Conservation (phyloP, 768 basidiomycete species). For the Collybia mongolica region DNA sequence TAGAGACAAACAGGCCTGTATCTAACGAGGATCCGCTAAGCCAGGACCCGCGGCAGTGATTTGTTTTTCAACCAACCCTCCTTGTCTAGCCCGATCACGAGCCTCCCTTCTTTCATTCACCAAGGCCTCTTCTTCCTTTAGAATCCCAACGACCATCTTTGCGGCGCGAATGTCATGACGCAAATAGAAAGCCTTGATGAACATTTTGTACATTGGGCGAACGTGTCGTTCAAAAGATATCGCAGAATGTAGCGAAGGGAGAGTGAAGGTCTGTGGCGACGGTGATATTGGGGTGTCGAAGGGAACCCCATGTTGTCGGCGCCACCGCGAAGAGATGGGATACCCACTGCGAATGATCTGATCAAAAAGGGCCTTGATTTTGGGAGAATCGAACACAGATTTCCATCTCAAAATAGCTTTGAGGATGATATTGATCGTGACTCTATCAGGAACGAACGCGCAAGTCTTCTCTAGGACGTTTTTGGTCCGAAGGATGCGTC, state of each 20-base stretch:
- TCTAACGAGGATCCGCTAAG: too few species aligned
- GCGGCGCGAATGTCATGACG: constrained; percentile 56
- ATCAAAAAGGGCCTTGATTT: constrained; percentile 62
- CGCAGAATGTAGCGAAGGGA: constrained; percentile 37
- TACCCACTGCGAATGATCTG: constrained; percentile 60
- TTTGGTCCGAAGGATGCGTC: constrained; percentile 38
- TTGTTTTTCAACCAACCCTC: constrained; percentile 28
- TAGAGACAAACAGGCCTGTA: too few species aligned
- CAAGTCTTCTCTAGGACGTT: constrained; percentile 39
- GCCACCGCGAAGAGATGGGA: constrained; percentile 36
- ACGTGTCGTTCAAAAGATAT: constrained; percentile 59
- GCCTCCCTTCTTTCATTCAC: constrained; percentile 29
- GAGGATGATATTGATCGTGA: constrained; percentile 70
- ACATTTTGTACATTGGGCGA: constrained; percentile 71
- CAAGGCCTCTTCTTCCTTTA: constrained; percentile 41
- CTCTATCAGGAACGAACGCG: constrained; percentile 60
- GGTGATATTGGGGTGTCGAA: constrained; percentile 37
- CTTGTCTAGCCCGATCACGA: constrained; percentile 26
- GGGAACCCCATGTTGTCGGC: constrained; percentile 32
- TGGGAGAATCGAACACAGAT: constrained; percentile 34
- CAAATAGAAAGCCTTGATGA: constrained; percentile 62
- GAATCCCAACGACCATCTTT: constrained; percentile 49
- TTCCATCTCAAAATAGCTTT: constrained; percentile 59
- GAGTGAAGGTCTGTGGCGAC: constrained; percentile 13
- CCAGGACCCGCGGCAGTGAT: too few species aligned